phyloP scores from a whole-genome alignment of 2,329 filamentous ascomycete genomes.

The Fusarium agapanthi region DNA sequence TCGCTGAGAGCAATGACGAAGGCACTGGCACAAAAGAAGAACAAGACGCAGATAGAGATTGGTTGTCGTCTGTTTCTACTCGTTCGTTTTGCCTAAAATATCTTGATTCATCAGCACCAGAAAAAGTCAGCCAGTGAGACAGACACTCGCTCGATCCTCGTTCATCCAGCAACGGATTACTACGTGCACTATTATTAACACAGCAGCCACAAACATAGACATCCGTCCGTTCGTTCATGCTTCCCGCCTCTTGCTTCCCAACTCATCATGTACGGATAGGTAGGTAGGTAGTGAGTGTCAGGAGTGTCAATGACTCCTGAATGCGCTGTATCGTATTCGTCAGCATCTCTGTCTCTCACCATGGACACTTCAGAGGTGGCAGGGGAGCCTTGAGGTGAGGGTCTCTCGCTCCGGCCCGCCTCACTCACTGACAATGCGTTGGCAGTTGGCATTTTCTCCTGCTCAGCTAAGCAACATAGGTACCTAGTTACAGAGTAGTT shows the following conservation, averaged over 20 bases:
- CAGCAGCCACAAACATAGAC: slow-evolving; percentile 22
- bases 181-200: slow-evolving; percentile 5
- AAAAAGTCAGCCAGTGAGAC: neutral
- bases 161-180: slow-evolving; percentile 29
- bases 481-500: neutral
- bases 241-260: neutral
- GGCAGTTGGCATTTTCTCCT: slow-evolving; percentile 8
- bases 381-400: slow-evolving; percentile 28
- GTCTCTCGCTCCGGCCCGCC: slow-evolving; percentile 29
- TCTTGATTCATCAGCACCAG: slow-evolving; percentile 29
- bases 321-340: slow-evolving; percentile 24
- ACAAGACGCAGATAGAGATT: slow-evolving; percentile 24
- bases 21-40: slow-evolving; percentile 32
- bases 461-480: slow-evolving; percentile 4
- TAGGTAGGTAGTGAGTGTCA: too few species aligned
- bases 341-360: slow-evolving; percentile 11
- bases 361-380: slow-evolving; percentile 15
- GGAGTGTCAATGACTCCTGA: neutral
- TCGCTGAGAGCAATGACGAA: slow-evolving; percentile 32
- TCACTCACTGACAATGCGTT: slow-evolving; percentile 23
- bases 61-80: slow-evolving; percentile 9
- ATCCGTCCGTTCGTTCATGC: neutral
- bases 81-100: slow-evolving; percentile 4
- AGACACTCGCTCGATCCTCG: neutral
- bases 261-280: neutral